phyloP scores from a whole-genome alignment of 139 green algal genomes.

The Tetraselmis chui region DNA sequence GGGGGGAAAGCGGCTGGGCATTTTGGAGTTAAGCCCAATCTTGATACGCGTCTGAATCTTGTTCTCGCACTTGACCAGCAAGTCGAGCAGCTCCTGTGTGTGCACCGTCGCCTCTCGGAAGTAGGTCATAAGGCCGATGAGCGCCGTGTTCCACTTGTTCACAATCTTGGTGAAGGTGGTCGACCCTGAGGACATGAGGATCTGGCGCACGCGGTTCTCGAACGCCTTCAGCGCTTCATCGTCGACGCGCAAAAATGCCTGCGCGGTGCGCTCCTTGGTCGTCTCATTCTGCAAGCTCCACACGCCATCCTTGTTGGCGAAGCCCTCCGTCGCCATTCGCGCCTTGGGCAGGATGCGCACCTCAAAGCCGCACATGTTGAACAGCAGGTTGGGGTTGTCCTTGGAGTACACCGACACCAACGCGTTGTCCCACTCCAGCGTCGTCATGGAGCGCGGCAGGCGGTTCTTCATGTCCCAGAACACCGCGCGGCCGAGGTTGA shows the following conservation, averaged over 20 bases:
- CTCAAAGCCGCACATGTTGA: constrained; percentile 97
- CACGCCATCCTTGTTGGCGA: constrained; percentile 91
- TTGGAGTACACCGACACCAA: constrained; percentile 92
- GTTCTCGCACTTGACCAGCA: constrained; percentile 99
- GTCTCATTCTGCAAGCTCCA: constrained; percentile 96
- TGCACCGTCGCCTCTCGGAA: constrained; percentile 90
- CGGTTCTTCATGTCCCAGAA: constrained; percentile 96
- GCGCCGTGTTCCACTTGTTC: constrained; percentile 99
- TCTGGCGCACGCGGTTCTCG: constrained; percentile 91
- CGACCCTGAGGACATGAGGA: constrained; percentile 94
- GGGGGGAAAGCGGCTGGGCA: constrained; percentile 92
- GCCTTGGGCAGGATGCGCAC: constrained; percentile 95
- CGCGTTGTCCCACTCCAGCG: constrained; percentile 95
- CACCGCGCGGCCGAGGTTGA: constrained; percentile 95
- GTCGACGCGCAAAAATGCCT: constrained; percentile 94
- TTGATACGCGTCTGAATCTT: constrained; percentile 99
- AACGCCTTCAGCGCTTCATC: constrained; percentile 96
- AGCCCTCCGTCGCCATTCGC: constrained; percentile 80
- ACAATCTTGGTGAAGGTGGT: constrained; percentile 99
- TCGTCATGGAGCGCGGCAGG: constrained; percentile 80
- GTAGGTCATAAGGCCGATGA: constrained; percentile 98
- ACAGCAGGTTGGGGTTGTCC: constrained; percentile 99
- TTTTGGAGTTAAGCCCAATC: constrained; percentile 99
- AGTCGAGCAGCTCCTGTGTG: constrained; percentile 97
- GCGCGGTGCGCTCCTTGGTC: constrained; percentile 94